Conservation (phyloP, 306 rosid genomes). For the Dalbergia cultrata region DNA sequence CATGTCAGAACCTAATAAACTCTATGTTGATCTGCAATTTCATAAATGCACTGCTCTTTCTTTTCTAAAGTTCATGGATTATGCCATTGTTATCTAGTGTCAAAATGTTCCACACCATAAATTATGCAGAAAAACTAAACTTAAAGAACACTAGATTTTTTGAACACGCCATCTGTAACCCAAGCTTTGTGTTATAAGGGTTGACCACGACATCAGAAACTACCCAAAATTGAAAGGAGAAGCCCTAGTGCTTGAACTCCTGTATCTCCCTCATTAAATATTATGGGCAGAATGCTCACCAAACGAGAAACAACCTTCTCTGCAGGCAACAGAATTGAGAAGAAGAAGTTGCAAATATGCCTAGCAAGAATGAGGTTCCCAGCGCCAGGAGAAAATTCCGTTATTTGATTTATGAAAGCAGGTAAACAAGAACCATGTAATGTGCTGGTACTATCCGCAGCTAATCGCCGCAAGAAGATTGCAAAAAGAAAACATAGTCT, state of each 20-base stretch:
- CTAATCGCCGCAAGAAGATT: not conserved
- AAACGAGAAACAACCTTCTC: slow-evolving; percentile 1
- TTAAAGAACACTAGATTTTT: slow-evolving; percentile 26
- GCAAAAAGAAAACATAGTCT: not conserved
- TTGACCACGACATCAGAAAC: not conserved
- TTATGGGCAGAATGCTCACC: not conserved
- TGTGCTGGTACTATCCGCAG: not conserved
- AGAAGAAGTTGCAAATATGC: not conserved
- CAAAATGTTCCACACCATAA: slow-evolving; percentile 6
- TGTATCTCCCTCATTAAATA: not conserved
- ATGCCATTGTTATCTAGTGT: not conserved
- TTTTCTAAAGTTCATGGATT: slow-evolving; percentile 1
- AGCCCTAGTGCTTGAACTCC: not conserved
- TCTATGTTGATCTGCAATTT: slow-evolving; percentile 25
- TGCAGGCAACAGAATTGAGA: slow-evolving; percentile 4
- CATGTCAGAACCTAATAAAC: slow-evolving; percentile 14
- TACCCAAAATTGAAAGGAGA: slow-evolving; percentile 2
- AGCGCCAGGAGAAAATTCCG: not conserved
- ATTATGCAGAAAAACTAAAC: slow-evolving; percentile 20
- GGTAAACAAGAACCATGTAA: not conserved
- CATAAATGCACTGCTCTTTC: slow-evolving; percentile 8
- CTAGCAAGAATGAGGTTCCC: not conserved
- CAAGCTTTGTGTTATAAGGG: not conserved
- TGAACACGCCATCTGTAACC: not conserved
- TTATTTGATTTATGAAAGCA: not conserved